Percentiles rank a stretch among this genome's conserved stretches.
Evolutionary conservation across 148 eudicot species (phyloP).

Genomic region (Diospyros lotus): DNA sequence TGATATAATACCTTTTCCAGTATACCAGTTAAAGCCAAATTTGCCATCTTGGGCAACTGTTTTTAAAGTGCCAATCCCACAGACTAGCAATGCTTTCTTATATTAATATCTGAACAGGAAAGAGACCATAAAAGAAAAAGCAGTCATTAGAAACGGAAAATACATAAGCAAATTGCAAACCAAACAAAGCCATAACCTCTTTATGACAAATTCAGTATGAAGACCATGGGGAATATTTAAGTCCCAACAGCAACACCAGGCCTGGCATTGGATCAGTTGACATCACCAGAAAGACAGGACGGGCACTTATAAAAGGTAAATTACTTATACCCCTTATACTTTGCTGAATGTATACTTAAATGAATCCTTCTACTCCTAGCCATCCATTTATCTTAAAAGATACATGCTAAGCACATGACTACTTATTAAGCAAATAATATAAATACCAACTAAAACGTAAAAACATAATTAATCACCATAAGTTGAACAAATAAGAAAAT

Average conservation of each 20-base stretch:
- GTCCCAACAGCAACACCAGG: not conserved
- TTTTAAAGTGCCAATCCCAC: not conserved
- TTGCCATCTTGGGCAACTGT: slow-evolving; percentile 50
- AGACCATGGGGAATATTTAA: not conserved
- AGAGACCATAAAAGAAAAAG: not conserved
- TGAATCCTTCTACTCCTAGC: no score
- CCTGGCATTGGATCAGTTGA: not conserved
- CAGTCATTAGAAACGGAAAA: not conserved
- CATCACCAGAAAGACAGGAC: not conserved
- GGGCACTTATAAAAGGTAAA: not conserved
- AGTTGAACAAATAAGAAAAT: no score
- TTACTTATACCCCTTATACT: not conserved
- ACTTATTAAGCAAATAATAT: no score
- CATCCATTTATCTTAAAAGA: no score
- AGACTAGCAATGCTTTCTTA: not conserved
- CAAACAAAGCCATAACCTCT: not conserved
- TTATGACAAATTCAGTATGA: not conserved
- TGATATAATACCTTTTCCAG: slow-evolving; percentile 70
- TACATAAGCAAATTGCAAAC: not conserved
- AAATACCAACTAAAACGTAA: no score
- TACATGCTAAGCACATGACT: no score
- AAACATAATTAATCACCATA: no score
- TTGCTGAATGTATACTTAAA: no score
- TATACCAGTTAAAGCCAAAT: slow-evolving; percentile 60
- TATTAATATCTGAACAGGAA: slow-evolving; percentile 15